Percentiles rank a stretch among this genome's conserved stretches.
These are phyloP conservation scores for Trichosporon asahii DNA, from an alignment of 1,284 basidiomycete genomes.

Conservation along the genomic window DNA sequence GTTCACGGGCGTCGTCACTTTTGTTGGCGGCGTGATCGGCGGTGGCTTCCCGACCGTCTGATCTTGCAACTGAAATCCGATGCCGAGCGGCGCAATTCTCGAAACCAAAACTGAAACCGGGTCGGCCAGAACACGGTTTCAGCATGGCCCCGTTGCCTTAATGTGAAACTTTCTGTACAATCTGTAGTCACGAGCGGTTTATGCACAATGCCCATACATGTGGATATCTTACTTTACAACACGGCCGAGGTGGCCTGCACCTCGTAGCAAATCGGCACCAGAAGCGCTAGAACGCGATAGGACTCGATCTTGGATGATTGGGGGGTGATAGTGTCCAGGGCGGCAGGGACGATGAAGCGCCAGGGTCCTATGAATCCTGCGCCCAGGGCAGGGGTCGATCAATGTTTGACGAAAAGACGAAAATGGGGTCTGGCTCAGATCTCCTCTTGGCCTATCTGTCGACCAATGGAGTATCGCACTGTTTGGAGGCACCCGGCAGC, in stretches of 20 bases:
- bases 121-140: neutral
- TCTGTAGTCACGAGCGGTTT: neutral
- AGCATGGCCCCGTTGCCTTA: neutral
- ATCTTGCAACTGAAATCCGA: neutral
- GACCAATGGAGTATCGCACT: neutral
- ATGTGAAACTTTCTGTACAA: neutral
- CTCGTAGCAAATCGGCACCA: neutral
- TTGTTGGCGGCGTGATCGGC: constrained; percentile 23
- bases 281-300: neutral
- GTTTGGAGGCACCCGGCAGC: neutral
- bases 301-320: neutral
- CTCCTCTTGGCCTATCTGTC: neutral
- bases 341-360: neutral
- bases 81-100: neutral
- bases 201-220: neutral
- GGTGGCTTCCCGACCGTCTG: constrained; percentile 20
- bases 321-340: neutral
- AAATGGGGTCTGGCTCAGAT: neutral
- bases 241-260: neutral
- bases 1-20: constrained; percentile 33
- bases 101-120: neutral
- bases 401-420: neutral
- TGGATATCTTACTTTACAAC: neutral
- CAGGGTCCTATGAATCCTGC: neutral
- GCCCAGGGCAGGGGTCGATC: neutral